phyloP scores from a whole-genome alignment of 1,284 basidiomycete species.

The Tylopilus sp. region DNA sequence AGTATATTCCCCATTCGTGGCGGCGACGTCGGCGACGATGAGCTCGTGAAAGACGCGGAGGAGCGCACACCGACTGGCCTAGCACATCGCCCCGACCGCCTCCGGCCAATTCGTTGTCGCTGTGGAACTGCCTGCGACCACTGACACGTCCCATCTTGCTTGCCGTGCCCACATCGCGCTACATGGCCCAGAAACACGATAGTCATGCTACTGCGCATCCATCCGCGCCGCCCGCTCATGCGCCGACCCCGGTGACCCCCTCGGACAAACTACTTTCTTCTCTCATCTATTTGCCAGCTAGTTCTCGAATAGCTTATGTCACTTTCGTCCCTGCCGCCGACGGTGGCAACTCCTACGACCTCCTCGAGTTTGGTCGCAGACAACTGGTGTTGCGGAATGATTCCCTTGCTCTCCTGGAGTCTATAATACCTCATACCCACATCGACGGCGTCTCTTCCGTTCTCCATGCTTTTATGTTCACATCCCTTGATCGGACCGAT shows the following conservation, averaged over 20 bases:
- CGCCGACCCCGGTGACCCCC: slow-evolving; percentile 35
- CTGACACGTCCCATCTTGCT: background rate
- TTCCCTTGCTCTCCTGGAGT: slow-evolving; percentile 41
- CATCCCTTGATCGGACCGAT: slow-evolving; percentile 36
- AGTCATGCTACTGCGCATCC: slow-evolving; percentile 16
- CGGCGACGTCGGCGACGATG: slow-evolving; percentile 28
- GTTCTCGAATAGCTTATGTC: slow-evolving; percentile 45
- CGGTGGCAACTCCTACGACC: slow-evolving; percentile 38
- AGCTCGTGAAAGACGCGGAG: slow-evolving; percentile 25
- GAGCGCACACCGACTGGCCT: slow-evolving; percentile 12
- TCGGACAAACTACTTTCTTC: slow-evolving; percentile 40
- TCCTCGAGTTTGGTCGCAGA: slow-evolving; percentile 57
- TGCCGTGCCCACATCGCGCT: slow-evolving; percentile 5
- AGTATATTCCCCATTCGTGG: slow-evolving; percentile 8
- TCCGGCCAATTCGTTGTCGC: background rate
- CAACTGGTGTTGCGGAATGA: slow-evolving; percentile 42
- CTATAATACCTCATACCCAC: slow-evolving; percentile 51
- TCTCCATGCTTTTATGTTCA: slow-evolving; percentile 58
- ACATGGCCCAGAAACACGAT: slow-evolving; percentile 34
- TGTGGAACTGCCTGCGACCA: background rate
- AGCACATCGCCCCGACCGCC: slow-evolving; percentile 4
- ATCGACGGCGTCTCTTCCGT: slow-evolving; percentile 40
- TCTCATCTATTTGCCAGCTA: slow-evolving; percentile 37
- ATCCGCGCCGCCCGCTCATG: slow-evolving; percentile 7
- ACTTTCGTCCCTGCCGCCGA: slow-evolving; percentile 41